Evolutionary conservation across 257 asterid species (phyloP).

Genomic region (Jacaranda copaia): DNA sequence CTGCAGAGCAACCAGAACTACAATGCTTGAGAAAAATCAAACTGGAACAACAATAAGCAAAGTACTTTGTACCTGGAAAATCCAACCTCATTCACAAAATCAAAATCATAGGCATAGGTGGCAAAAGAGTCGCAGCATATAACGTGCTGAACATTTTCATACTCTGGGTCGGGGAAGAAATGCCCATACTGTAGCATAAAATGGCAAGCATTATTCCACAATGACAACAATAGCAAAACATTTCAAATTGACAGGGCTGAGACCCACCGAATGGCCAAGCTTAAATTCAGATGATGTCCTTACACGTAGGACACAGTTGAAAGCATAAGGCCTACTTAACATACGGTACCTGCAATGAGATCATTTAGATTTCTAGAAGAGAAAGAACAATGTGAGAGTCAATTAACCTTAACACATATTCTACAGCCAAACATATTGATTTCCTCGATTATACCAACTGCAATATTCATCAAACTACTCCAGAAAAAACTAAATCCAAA

Average conservation of each 20-base stretch:
- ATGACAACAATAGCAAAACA: slow-evolving; percentile 13
- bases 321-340: slow-evolving; percentile 96
- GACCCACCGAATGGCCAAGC: slow-evolving; percentile 83
- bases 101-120: slow-evolving; percentile 97
- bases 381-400: background rate
- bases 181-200: slow-evolving; percentile 89
- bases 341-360: slow-evolving; percentile 88
- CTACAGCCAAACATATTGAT: slow-evolving; percentile 14
- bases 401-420: slow-evolving; percentile 24
- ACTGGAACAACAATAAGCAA: slow-evolving; percentile 28
- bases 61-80: slow-evolving; percentile 74
- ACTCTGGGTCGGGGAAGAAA: slow-evolving; percentile 98
- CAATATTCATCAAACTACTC: slow-evolving; percentile 21
- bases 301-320: slow-evolving; percentile 89
- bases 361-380: slow-evolving; percentile 41
- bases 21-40: slow-evolving; percentile 23
- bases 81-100: slow-evolving; percentile 73
- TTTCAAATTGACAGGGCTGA: slow-evolving; percentile 23
- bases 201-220: slow-evolving; percentile 40
- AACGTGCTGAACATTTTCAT: slow-evolving; percentile 95
- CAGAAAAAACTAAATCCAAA: slow-evolving; percentile 16
- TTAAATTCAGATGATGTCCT: slow-evolving; percentile 95
- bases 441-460: slow-evolving; percentile 24
- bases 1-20: slow-evolving; percentile 31
- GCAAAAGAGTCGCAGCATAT: slow-evolving; percentile 97